Percentiles rank a stretch among this genome's conserved stretches.
These are phyloP conservation scores for Pleurotus pulmonarius DNA, from an alignment of 768 basidiomycete species.

Conservation along the genomic window DNA sequence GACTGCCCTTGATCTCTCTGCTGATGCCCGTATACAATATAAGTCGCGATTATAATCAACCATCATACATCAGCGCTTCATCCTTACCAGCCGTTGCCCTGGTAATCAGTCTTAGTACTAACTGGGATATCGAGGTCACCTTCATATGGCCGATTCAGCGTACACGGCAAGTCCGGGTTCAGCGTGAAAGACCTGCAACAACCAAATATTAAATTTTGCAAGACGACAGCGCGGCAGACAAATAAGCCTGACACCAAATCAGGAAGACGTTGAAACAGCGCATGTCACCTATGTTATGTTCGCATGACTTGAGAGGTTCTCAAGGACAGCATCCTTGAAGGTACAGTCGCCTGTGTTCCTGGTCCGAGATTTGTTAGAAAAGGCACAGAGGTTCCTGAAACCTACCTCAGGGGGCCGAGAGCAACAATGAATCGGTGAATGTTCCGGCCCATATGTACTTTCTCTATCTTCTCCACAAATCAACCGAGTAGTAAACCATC, in stretches of 20 bases:
- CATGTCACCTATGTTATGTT: slow-evolving; percentile 6
- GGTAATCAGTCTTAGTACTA: slow-evolving; percentile 7
- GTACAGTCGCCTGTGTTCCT: neutral
- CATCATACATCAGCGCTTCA: neutral
- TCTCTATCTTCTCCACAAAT: no score
- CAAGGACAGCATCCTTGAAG: neutral
- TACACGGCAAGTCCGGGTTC: no score
- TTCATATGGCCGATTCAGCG: no score
- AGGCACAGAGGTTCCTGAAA: neutral
- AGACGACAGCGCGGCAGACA: no score
- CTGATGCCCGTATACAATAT: neutral
- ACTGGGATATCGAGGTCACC: neutral
- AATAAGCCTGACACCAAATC: neutral
- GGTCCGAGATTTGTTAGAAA: neutral
- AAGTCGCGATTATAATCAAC: neutral
- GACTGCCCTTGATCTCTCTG: slow-evolving; percentile 1
- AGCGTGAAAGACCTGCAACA: no score
- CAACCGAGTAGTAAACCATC: no score
- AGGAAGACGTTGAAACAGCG: neutral
- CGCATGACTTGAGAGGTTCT: neutral
- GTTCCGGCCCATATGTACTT: no score
- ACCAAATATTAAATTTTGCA: no score
- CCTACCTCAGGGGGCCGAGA: neutral
- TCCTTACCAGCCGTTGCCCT: slow-evolving; percentile 3
- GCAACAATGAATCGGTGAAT: no score